Evolutionary conservation across 192 early-diverging fungal species (phyloP).

Genomic region (Paraglomus occultum): DNA sequence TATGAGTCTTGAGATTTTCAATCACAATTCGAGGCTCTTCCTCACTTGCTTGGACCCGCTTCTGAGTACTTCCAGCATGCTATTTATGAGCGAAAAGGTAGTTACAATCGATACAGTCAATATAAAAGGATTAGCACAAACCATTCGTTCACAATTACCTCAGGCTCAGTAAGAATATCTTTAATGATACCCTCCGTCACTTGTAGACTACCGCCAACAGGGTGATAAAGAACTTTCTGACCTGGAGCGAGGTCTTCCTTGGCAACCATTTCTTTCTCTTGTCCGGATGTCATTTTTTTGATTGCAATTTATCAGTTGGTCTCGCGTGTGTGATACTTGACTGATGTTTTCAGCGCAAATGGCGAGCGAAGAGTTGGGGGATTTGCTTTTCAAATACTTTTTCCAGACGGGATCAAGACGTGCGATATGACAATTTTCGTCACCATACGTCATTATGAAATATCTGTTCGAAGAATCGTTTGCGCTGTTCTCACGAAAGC

Average conservation of each 20-base stretch:
- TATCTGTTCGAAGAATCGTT: too few species aligned
- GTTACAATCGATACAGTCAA: not conserved
- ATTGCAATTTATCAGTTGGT: too few species aligned
- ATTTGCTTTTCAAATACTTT: too few species aligned
- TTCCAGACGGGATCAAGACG: too few species aligned
- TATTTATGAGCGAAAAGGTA: not conserved
- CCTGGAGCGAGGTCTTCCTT: not conserved
- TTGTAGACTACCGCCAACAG: conserved; percentile 1
- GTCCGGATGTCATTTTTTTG: too few species aligned
- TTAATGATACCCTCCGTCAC: conserved; percentile 20
- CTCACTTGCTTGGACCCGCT: conserved; percentile 3
- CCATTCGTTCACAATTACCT: not conserved
- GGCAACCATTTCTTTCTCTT: not conserved
- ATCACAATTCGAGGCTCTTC: conserved; percentile 15
- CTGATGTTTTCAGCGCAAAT: too few species aligned
- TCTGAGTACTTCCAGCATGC: conserved; percentile 7
- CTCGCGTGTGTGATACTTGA: too few species aligned
- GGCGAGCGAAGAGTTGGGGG: too few species aligned
- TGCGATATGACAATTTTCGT: too few species aligned
- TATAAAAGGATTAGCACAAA: not conserved
- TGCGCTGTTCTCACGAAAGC: too few species aligned
- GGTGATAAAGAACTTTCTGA: conserved; percentile 22
- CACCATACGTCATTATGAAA: too few species aligned
- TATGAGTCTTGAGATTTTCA: conserved; percentile 14
- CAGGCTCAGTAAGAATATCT: conserved; percentile 17